phyloP scores from a whole-genome alignment of 768 basidiomycete genomes.

The Clitopilus hobsonii region DNA sequence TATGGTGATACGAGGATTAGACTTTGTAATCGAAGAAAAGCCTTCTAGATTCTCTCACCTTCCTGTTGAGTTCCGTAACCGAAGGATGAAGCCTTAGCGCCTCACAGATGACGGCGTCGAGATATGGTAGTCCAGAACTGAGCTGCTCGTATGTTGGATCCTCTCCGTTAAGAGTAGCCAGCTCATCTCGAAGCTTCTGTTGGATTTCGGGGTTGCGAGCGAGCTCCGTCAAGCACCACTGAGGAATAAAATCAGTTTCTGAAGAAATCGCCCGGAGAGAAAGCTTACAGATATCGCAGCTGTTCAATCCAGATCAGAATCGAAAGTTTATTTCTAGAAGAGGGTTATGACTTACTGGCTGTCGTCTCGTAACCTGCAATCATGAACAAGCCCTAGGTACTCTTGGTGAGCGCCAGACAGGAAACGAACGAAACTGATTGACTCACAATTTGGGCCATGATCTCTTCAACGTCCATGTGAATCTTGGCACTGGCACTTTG shows the following conservation, averaged over 20 bases:
- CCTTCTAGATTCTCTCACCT: constrained; percentile 20
- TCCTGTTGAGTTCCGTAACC: constrained; percentile 19
- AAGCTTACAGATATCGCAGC: neutral
- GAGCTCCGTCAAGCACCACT: constrained; percentile 20
- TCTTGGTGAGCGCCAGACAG: neutral
- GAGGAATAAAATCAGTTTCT: neutral
- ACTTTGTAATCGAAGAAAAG: too few relatives aligned
- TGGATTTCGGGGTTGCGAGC: constrained; percentile 14
- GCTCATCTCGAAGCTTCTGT: constrained; percentile 12
- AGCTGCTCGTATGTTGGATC: constrained; percentile 37
- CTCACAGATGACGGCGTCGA: constrained; percentile 39
- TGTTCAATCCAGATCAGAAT: neutral
- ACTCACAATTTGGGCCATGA: neutral
- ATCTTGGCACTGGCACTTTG: neutral
- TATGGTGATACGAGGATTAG: constrained; percentile 8
- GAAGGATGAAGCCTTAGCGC: constrained; percentile 32
- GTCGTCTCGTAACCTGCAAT: neutral
- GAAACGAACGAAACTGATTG: neutral
- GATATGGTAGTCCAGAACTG: constrained; percentile 24
- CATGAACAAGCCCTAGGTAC: neutral
- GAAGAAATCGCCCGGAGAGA: neutral
- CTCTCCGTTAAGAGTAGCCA: constrained; percentile 5
- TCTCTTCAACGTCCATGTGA: neutral
- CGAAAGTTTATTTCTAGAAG: neutral
- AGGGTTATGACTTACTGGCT: neutral